A percentile compares a stretch with the other conserved stretches of the same genome.
Evolutionary conservation across 768 basidiomycete species (phyloP).

Genomic region (Boletus rufocinnamomeus): DNA sequence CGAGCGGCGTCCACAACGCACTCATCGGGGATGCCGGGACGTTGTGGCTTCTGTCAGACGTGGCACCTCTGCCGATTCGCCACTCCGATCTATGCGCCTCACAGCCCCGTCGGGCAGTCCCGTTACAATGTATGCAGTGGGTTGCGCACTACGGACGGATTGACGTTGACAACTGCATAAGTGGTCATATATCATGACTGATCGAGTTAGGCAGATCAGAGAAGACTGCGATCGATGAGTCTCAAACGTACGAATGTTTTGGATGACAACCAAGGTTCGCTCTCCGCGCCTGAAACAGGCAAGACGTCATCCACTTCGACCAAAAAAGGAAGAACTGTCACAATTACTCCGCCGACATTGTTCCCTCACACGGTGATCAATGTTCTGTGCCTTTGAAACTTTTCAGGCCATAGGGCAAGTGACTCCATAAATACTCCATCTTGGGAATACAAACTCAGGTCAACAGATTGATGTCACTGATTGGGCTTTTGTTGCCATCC

Average conservation of each 20-base stretch:
- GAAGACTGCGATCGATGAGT: background rate
- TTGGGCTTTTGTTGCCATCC: no score
- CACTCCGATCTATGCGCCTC: background rate
- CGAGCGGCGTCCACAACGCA: background rate
- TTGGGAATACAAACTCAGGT: no score
- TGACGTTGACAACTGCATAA: background rate
- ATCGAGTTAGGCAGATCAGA: background rate
- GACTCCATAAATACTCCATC: no score
- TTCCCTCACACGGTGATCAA: background rate
- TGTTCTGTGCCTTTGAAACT: background rate
- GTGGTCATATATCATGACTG: background rate
- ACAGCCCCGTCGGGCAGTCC: background rate
- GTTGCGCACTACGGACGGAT: background rate
- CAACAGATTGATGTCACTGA: no score
- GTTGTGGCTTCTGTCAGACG: background rate
- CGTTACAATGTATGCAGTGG: background rate
- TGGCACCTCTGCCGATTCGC: background rate
- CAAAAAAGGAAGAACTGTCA: background rate
- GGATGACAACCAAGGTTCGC: background rate
- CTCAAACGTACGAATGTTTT: background rate
- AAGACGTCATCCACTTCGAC: background rate
- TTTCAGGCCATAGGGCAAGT: no score
- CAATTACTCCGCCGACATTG: background rate
- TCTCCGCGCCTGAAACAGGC: conserved; percentile 5
- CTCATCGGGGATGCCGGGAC: background rate